Evolutionary conservation across 345 rosid genomes (phyloP), one percentile per base, ranked within the genome.

Genomic region (Chamaenerion angustifolium): DNA sequence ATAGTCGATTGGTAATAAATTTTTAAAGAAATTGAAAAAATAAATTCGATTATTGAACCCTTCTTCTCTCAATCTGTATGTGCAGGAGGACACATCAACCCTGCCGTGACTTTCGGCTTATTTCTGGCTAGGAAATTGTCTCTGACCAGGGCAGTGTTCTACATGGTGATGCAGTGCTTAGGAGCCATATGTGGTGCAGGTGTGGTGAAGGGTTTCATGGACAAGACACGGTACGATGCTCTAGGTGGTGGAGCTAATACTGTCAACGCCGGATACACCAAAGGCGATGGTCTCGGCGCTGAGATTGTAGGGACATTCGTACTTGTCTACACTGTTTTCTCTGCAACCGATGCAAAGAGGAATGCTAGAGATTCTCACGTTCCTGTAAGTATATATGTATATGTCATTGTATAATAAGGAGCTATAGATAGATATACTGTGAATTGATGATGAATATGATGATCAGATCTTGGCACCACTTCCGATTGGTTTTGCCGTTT

Each of bases 281-380:
- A 58, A 14, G 62, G 62, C 16, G 48, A 42, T 19, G 57, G 57
- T 11, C 57, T 54, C 0, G 57, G 57, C 10, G 57, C 57, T 4
- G 57, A 54, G 57, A 54, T 54, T 15, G 1, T 54, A 11, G 57
- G 57, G 8, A 54, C 57, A 4, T 54, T 54, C 23, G 46, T 51
- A 4, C 55, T 51, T 31, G 55, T 51, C 40, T 51, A 51, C 40
- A 51, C 56, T 12, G 56, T 53, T n/a, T 50, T 58, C 56, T 58
- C 62, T n/a, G 62, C 62, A 17, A 58, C 62, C 6, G 62, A 58
- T 43, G 55, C 62, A 47, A 58, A 58, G 55, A 43, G 62, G 12
- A 58, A 21, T 42, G 62, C 56, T 17, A 49, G 62, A 49, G 62
- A 58, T 42, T 58, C 62, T 10, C 62, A 58, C 16, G 62, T 58